Evolutionary conservation across 1,139 yeast species (phyloP).

Genomic region (Magnusiomyces sp.): DNA sequence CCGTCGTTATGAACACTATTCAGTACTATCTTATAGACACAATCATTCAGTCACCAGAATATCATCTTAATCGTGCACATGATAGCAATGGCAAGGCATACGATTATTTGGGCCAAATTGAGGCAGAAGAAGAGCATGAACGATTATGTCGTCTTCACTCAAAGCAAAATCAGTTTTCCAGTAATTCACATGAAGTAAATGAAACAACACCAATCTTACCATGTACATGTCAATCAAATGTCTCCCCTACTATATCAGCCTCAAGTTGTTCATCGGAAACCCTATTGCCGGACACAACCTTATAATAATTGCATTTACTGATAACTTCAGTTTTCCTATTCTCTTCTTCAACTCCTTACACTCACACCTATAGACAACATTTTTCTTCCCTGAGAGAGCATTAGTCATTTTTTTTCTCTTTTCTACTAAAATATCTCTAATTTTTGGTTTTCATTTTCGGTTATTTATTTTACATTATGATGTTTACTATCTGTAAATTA

Average conservation of each 20-base stretch:
- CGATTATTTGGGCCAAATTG: slow-evolving; percentile 15
- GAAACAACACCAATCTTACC: slow-evolving; percentile 1
- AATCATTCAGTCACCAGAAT: slow-evolving; percentile 58
- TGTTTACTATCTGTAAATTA: neutral
- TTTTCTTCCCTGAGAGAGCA: neutral
- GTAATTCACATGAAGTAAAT: neutral
- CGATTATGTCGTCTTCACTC: neutral
- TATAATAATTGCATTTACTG: neutral
- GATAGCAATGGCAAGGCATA: slow-evolving; percentile 3
- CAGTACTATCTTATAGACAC: slow-evolving; percentile 84
- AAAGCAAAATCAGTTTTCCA: neutral
- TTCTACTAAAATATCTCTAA: neutral
- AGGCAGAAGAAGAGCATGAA: slow-evolving; percentile 10
- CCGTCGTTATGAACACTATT: slow-evolving; percentile 56
- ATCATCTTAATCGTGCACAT: slow-evolving; percentile 17
- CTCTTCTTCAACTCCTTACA: neutral
- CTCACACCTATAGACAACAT: neutral
- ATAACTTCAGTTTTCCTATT: neutral
- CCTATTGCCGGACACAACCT: neutral
- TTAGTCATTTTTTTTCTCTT: neutral
- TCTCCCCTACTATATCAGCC: neutral
- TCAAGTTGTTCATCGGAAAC: neutral
- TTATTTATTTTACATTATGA: neutral
- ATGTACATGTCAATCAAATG: neutral
- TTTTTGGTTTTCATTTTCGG: neutral